phyloP scores from a whole-genome alignment of 208 protist genomes.

The Vickermania ingenoplastis region DNA sequence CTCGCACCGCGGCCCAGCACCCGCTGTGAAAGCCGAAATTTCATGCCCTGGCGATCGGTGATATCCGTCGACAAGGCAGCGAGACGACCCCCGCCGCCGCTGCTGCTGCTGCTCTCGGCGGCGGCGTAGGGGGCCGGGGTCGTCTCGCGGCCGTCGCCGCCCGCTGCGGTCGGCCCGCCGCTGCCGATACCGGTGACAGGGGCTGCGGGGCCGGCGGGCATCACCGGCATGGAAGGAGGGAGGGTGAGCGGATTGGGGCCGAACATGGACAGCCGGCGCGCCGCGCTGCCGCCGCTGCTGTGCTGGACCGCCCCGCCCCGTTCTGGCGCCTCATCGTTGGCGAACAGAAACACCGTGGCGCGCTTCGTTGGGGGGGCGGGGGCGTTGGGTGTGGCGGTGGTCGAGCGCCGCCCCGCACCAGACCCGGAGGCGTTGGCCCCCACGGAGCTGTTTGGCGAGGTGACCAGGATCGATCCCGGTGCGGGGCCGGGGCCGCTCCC shows the following conservation, averaged over 20 bases:
- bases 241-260: background rate
- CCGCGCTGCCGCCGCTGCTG: background rate
- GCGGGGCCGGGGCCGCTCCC: too few species aligned
- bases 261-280: background rate
- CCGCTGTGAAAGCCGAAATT: conserved; percentile 33
- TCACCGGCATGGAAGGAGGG: too few species aligned
- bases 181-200: too few species aligned
- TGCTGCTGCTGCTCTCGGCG: background rate
- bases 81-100: background rate
- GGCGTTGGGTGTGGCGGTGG: background rate
- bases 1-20: conserved; percentile 30
- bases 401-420: background rate
- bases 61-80: conserved; percentile 13
- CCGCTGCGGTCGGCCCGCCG: background rate
- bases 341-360: background rate
- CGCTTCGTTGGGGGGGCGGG: background rate
- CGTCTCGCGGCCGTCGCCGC: background rate
- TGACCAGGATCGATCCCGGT: background rate
- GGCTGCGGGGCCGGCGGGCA: too few species aligned
- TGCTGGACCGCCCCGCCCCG: background rate
- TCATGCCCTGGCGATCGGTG: conserved; percentile 23
- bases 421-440: background rate
- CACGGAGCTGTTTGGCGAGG: background rate
- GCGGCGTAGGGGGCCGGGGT: background rate
- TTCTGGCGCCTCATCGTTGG: background rate